A percentile compares a stretch with the other conserved stretches of the same genome.
Conservation (phyloP, 495 filamentous ascomycete genomes). For the Talaromyces ruber region DNA sequence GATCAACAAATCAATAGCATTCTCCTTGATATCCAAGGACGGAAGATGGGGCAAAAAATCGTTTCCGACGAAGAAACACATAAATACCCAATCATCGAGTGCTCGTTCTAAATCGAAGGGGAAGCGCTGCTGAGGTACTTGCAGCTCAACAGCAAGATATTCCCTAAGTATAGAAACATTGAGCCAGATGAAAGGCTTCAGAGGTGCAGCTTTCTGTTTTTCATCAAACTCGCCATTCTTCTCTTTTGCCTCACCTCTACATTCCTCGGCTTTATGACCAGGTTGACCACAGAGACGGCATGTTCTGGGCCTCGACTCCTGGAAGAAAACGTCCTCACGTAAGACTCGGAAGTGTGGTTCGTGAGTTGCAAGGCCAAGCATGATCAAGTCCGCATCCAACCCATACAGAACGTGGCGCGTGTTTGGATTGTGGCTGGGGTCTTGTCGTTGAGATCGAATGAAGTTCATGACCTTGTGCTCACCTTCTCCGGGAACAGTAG, state of each 20-base stretch:
- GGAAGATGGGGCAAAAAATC: slow-evolving; percentile 97
- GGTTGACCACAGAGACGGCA: slow-evolving; percentile 86
- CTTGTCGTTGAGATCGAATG: slow-evolving; percentile 82
- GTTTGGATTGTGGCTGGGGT: slow-evolving; percentile 89
- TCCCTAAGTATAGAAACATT: slow-evolving; percentile 87
- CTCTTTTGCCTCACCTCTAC: slow-evolving; percentile 72
- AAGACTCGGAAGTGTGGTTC: slow-evolving; percentile 96
- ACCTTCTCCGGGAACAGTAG: slow-evolving; percentile 93
- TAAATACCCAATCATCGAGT: slow-evolving; percentile 99
- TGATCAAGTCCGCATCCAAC: slow-evolving; percentile 95
- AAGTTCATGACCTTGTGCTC: slow-evolving; percentile 99
- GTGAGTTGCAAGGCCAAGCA: slow-evolving; percentile 94
- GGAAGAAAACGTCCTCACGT: slow-evolving; percentile 93
- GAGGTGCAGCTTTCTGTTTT: slow-evolving; percentile 57
- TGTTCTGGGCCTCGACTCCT: slow-evolving; percentile 68
- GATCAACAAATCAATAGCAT: slow-evolving; percentile 92
- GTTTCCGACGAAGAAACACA: slow-evolving; percentile 99
- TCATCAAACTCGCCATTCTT: slow-evolving; percentile 81
- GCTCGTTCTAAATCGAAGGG: slow-evolving; percentile 87
- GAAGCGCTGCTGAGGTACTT: slow-evolving; percentile 70
- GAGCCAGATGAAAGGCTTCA: slow-evolving; percentile 97
- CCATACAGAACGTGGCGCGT: slow-evolving; percentile 95
- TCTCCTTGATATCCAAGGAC: slow-evolving; percentile 91
- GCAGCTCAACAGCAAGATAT: slow-evolving; percentile 84
- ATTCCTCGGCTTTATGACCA: slow-evolving; percentile 79